Evolutionary conservation across 2,329 filamentous ascomycete species (phyloP).

Genomic region (Lasiodiplodia gonubiensis): DNA sequence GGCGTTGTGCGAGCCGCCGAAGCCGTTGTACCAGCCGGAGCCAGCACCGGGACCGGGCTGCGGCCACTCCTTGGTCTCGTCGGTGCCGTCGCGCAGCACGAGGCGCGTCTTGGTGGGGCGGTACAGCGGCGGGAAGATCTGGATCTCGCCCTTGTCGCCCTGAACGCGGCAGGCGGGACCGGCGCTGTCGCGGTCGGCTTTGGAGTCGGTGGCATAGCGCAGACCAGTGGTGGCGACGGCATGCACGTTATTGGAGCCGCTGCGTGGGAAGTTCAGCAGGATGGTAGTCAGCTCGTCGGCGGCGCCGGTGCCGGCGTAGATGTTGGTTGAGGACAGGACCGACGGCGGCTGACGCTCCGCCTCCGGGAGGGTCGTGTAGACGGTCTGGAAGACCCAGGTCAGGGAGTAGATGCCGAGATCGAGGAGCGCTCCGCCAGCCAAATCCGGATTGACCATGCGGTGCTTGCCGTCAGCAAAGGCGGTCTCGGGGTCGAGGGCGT

Average conservation of each 20-base stretch:
- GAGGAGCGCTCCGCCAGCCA: conserved; percentile 81
- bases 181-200: conserved; percentile 60
- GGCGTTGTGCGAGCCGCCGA: conserved; percentile 50
- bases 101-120: conserved; percentile 70
- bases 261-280: conserved; percentile 74
- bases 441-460: conserved; percentile 81
- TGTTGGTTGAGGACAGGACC: conserved; percentile 70
- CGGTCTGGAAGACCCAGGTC: conserved; percentile 88
- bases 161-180: conserved; percentile 78
- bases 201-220: conserved; percentile 60
- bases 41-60: conserved; percentile 55
- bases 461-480: conserved; percentile 59
- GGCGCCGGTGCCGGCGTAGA: conserved; percentile 73
- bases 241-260: conserved; percentile 63
- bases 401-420: conserved; percentile 88
- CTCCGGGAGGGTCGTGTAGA: conserved; percentile 76
- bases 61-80: conserved; percentile 54
- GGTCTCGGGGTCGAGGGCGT: conserved; percentile 66
- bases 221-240: conserved; percentile 67
- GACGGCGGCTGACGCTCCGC: conserved; percentile 66
- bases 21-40: conserved; percentile 56
- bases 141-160: conserved; percentile 80
- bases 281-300: conserved; percentile 81
- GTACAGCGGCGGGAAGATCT: conserved; percentile 75
- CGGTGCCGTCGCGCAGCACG: conserved; percentile 58